A percentile compares a stretch with the other conserved stretches of the same genome.
Evolutionary conservation across 148 eudicot species (phyloP).

Genomic region (Chenopodium suecicum): DNA sequence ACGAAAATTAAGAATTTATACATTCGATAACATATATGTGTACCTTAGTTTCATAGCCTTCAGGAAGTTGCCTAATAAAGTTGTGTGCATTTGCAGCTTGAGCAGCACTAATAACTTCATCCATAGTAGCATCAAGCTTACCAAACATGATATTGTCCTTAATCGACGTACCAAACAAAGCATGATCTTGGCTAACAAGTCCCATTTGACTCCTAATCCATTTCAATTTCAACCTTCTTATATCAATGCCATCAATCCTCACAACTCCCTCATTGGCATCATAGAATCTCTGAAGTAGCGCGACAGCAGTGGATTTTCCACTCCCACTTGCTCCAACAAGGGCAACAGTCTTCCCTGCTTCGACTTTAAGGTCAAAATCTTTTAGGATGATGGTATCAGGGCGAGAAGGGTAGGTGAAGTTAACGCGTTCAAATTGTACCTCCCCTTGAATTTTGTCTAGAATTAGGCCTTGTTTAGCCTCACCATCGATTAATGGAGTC

Average conservation of each 20-base stretch:
- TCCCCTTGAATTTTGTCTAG: slow-evolving; percentile 56
- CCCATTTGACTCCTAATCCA: slow-evolving; percentile 91
- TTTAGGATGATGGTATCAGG: slow-evolving; percentile 62
- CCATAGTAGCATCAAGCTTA: slow-evolving; percentile 77
- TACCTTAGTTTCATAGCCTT: slow-evolving; percentile 96
- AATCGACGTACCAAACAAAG: slow-evolving; percentile 78
- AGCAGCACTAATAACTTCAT: slow-evolving; percentile 79
- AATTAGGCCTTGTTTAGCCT: slow-evolving; percentile 42
- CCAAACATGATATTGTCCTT: slow-evolving; percentile 86
- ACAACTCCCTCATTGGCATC: slow-evolving; percentile 67
- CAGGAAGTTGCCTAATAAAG: slow-evolving; percentile 78
- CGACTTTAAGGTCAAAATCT: slow-evolving; percentile 60
- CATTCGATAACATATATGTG: not conserved
- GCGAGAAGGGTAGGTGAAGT: slow-evolving; percentile 72
- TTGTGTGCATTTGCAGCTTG: slow-evolving; percentile 87
- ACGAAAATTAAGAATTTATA: not conserved
- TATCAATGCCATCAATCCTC: slow-evolving; percentile 67
- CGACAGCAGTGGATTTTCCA: slow-evolving; percentile 87
- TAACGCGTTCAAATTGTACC: slow-evolving; percentile 55
- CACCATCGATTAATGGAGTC: slow-evolving; percentile 59
- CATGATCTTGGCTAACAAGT: slow-evolving; percentile 92
- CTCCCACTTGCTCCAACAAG: slow-evolving; percentile 95
- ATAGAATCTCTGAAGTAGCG: slow-evolving; percentile 78
- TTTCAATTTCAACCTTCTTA: slow-evolving; percentile 56
- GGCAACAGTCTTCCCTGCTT: slow-evolving; percentile 76